Base-by-base conservation (phyloP, 2,329 filamentous ascomycete genomes). In the Purpureocillium lavendulum region DNA sequence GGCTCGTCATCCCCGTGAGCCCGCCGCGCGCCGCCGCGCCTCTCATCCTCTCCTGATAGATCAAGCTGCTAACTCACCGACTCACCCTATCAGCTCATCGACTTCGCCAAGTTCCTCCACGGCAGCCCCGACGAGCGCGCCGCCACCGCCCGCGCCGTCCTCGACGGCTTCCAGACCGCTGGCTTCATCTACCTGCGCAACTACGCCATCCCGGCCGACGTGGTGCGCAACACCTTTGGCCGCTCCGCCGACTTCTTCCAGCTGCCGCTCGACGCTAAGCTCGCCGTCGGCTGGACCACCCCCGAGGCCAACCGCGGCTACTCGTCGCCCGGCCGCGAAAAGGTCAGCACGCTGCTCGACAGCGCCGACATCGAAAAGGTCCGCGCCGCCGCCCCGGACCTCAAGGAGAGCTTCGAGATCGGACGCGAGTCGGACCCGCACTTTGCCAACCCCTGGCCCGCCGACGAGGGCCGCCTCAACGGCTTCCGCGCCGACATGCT, bases 101-200 rank as follows among this genome's bases (percentile, higher is more conserved):
- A 94, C 69, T 89, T 94, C 58, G 77, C 76, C 11, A 70, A 70
- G 33, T 92, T 89, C 60, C 75, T 86, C 17, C 61, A 71, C 41
- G 83, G 83, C 28, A 70, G 72, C 15, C 65, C 74, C 0, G 52
- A 69, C 9, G 67, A 83, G 49, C 83, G 82, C 50, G 65, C 71
- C 37, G 63, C 72, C 33, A 79, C 84, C 1, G 88, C 87, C 16
- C 62, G 77, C 39, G 77, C 82, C 31, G 80, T 95, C 49, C 78
- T 90, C 11, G 57, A 78, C 39, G 88, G 86, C 32, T 94, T 96
- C 66, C 84, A 88, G 52, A 82, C 75, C 2, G 84, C 88, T 3
- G 89, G 89, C 41, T 95, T 96, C 68, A 76, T 96, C 55, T 95
- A 95, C 62, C 76, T 94, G 30, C 81, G 81, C 51, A 85, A 90